Conservation (phyloP, 1,284 basidiomycete genomes). For the Phellopilus nigrolimitatus region DNA sequence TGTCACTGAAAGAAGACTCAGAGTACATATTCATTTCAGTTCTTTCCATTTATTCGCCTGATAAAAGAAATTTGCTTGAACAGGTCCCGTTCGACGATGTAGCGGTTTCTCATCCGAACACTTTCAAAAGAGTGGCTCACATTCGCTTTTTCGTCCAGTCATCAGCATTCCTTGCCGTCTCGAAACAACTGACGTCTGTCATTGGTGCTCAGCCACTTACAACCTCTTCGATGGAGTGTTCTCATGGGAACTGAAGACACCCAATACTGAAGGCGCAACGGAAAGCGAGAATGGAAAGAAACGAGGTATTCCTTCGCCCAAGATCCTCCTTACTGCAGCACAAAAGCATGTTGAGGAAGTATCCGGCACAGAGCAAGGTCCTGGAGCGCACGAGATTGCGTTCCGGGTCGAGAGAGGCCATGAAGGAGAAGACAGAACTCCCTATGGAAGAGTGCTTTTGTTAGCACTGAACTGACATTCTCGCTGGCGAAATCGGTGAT, state of each 20-base stretch:
- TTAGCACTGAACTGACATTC: background rate
- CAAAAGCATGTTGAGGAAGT: no score
- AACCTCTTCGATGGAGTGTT: slow-evolving; percentile 19
- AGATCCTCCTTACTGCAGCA: no score
- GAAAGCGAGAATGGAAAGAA: no score
- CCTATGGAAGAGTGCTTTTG: slow-evolving; percentile 15
- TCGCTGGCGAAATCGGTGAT: no score
- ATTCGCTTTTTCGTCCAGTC: slow-evolving; percentile 38
- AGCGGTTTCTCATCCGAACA: slow-evolving; percentile 45
- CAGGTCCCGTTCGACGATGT: slow-evolving; percentile 46
- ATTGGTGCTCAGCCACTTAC: slow-evolving; percentile 37
- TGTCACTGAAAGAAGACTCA: slow-evolving; percentile 50
- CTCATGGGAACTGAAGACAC: slow-evolving; percentile 37
- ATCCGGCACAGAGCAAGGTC: no score
- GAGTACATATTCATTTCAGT: slow-evolving; percentile 38
- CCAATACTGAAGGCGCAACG: slow-evolving; percentile 14
- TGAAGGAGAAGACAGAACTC: slow-evolving; percentile 2
- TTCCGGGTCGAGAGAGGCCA: slow-evolving; percentile 34
- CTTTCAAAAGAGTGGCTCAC: slow-evolving; percentile 42
- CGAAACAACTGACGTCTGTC: slow-evolving; percentile 41
- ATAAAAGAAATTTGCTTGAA: background rate
- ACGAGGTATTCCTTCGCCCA: no score
- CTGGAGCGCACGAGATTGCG: no score
- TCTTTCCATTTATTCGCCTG: background rate
- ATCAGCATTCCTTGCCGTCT: slow-evolving; percentile 28